Percentiles rank a stretch among this genome's conserved stretches.
Conservation (phyloP, 495 filamentous ascomycete species). For the Tuber borchii region DNA sequence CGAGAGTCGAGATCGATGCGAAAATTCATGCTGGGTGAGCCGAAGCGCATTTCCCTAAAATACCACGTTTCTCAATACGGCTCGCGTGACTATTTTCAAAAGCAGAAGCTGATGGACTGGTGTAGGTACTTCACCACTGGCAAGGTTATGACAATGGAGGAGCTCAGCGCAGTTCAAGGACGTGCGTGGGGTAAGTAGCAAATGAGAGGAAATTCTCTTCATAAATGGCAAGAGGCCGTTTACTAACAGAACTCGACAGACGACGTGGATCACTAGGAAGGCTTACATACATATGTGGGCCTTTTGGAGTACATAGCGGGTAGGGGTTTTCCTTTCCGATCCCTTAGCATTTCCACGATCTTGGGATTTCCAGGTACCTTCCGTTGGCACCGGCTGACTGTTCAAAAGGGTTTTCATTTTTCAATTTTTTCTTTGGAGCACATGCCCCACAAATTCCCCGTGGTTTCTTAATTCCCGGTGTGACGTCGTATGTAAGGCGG, state of each 20-base stretch:
- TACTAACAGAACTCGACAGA: conserved; percentile 35
- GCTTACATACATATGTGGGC: conserved; percentile 27
- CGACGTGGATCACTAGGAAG: conserved; percentile 43
- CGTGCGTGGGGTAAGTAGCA: conserved; percentile 71
- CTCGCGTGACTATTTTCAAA: conserved; percentile 25
- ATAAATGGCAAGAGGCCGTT: conserved; percentile 27
- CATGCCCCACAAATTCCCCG: conserved; percentile 24
- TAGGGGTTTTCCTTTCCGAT: conserved; percentile 32
- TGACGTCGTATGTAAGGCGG: conserved; percentile 27
- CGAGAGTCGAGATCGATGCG: conserved; percentile 94
- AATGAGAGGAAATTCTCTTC: conserved; percentile 17
- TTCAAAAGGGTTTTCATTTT: conserved; percentile 15
- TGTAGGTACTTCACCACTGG: conserved; percentile 75
- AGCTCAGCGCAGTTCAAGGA: conserved; percentile 76
- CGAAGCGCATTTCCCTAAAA: conserved; percentile 8
- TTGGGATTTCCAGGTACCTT: conserved; percentile 32
- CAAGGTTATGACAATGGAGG: conserved; percentile 78
- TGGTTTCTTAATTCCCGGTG: conserved; percentile 26
- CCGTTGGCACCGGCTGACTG: conserved; percentile 32
- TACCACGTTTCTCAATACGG: conserved; percentile 19
- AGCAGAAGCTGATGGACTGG: conserved; percentile 11
- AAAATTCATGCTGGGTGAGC: conserved; percentile 94
- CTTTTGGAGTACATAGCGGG: conserved; percentile 28
- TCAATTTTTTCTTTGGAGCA: conserved; percentile 24
- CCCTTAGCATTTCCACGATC: conserved; percentile 30